Evolutionary conservation across 2,329 filamentous ascomycete genomes (phyloP), one percentile per base, ranked within the genome.

Genomic region (Apiospora malaysiana): DNA sequence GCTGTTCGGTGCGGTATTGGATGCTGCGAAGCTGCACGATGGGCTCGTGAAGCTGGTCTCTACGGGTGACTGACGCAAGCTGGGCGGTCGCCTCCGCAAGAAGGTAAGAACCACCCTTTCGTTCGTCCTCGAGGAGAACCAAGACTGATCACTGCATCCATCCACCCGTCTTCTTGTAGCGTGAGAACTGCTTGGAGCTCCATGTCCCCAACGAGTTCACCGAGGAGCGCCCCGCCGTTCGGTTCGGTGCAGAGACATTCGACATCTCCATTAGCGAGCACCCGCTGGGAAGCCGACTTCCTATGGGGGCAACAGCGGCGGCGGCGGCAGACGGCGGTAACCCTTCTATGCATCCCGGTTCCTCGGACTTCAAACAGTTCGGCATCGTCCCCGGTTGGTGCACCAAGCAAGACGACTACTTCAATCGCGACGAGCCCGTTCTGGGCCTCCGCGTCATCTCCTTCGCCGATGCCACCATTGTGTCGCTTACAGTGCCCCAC

Each of bases 61-160:
- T 32, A 63, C 66, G 32, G 69, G 69, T 16, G 71, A 70, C 49
- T 70, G 71, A 69, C 65, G 69, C 32, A 72, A 70, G 51, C 32
- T 70, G 23, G 69, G 71, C 45, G 71, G 71, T 63, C 68, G 71
- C 18, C 51, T 59, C 51, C 27, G 51, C 27, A 59, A 59, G 51
- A 18, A 59, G 27, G 27, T 59, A 27, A 59, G 51, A 4, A 25
- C 4, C 2, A 7, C 21, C 45, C 45, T 47, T 6, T n/a, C 21
- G 18, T 47, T 27, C n/a, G 10, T 25, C 9, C 2, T 27, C 23
- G 23, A 51, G 4, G 7, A 27, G 2, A 4, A 9, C 47, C 4
- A 51, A 51, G 23, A 9, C 47, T 25, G 23, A 51, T 23, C n/a
- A 12, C 46, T 23, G n/a, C n/a, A 21, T 59, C 6, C 51, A 37